Base-by-base conservation (phyloP, 495 filamentous ascomycete genomes). In the Tuber magnatum region DNA sequence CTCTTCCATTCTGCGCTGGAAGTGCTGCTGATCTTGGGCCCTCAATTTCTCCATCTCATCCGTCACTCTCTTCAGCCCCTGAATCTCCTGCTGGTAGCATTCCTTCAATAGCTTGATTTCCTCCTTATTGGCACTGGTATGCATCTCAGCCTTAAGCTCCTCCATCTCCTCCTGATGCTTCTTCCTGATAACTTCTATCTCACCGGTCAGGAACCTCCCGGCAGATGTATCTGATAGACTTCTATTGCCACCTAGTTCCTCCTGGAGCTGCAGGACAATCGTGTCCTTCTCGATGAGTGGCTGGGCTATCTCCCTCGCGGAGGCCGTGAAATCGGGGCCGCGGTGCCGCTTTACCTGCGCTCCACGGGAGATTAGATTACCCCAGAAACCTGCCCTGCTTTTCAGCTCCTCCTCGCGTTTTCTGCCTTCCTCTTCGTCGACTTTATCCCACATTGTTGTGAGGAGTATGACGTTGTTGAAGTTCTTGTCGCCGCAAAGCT, bases 361-460 rank as follows among this genome's bases (percentile, higher is more conserved):
- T 40, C 73, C 73, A n/a, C 51, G 48, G 12, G 38, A 28, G 22
- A 38, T 9, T n/a, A 74, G 68, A 18, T 32, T 28, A 16, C 73
- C 68, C 73, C 73, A 51, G 48, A 51, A 51, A 51, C 6, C 22
- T 24, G 18, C 24, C 10, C n/a, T 70, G 40, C 28, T 16, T 41
- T 24, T 28, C n/a, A 74, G 73, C 9, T 74, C 65, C 16, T 22
- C 7, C 73, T 74, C 73, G n/a, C 73, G 73, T 40, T 10, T 8
- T 22, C 40, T 18, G 16, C 73, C 73, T 24, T 40, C 18, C 32
- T 7, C 22, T 10, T 20, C 65, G 4, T 51, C 68, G 0, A 74
- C 68, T n/a, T 72, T 32, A 41, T 68, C 44, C 81, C 80, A 81
- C n/a, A 76, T 74, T 10, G 78, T 82, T 32, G 80, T 81, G 71